Percentiles rank a stretch among this genome's conserved stretches.
Conservation (phyloP, 148 eudicot genomes). For the Silene latifolia region DNA sequence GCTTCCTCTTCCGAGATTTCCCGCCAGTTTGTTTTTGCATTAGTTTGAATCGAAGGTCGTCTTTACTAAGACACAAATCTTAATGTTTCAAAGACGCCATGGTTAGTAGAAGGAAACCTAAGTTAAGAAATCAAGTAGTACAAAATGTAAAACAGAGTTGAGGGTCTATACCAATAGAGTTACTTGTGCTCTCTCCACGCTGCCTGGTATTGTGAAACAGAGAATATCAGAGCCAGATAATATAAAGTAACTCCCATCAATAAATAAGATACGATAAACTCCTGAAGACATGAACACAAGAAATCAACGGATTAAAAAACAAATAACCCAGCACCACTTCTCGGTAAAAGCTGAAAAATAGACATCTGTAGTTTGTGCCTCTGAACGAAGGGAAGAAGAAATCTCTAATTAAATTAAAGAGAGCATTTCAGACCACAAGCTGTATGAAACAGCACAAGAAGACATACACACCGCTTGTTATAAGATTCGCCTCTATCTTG, state of each 20-base stretch:
- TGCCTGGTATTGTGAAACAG: slow-evolving; percentile 43
- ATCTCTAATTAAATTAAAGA: background rate
- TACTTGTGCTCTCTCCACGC: slow-evolving; percentile 41
- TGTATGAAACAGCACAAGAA: background rate
- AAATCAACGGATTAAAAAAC: background rate
- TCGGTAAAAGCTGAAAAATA: background rate
- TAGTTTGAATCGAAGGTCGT: slow-evolving; percentile 81
- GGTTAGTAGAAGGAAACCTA: slow-evolving; percentile 28
- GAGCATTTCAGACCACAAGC: background rate
- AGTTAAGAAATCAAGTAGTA: slow-evolving; percentile 23
- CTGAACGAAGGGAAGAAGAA: background rate
- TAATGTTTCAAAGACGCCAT: slow-evolving; percentile 19
- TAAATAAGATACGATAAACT: background rate
- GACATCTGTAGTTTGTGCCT: background rate
- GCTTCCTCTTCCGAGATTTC: slow-evolving; percentile 31
- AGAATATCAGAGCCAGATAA: slow-evolving; percentile 4
- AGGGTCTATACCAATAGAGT: slow-evolving; percentile 48
- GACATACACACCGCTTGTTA: slow-evolving; percentile 47
- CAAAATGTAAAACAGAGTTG: slow-evolving; percentile 12
- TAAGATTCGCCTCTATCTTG: slow-evolving; percentile 21
- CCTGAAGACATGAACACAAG: background rate
- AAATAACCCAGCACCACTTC: background rate
- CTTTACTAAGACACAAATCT: slow-evolving; percentile 51
- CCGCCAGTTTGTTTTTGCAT: slow-evolving; percentile 35
- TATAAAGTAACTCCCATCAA: background rate